Evolutionary conservation across 2,329 filamentous ascomycete genomes (phyloP), one percentile per base, ranked within the genome.

Genomic region (Aspergillus sojae): DNA sequence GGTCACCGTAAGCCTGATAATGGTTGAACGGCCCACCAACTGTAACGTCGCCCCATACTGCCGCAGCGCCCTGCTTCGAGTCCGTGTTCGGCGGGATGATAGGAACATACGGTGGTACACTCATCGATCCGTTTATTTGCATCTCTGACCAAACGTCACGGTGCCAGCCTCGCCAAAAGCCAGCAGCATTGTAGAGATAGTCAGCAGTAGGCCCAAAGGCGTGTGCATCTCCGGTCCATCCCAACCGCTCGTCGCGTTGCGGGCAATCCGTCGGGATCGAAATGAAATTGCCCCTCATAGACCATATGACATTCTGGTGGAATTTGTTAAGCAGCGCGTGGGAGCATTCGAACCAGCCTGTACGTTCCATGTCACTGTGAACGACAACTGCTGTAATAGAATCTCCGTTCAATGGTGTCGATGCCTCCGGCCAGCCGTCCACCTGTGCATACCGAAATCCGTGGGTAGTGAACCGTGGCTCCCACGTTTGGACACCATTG

Each of bases 241-340:
- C 82, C 3, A 86, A 71, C 0, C 84, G 77, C 71, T 87, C 84
- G 60, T 87, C 84, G 0, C 84, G 78, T 63, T 86, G 84, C 0
- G 85, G 84, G 63, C 84, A 86, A 67, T 88, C 86, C 0, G 86
- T 88, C 0, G 85, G 85, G 0, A 88, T 75, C 0, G 79, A 81
- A 4, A 88, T 68, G 64, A 88, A 88, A 66, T 88, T 89, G 0
- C 84, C 85, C 48, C 80, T 79, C 81, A 87, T 86, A 4, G 81
- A 82, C 86, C 86, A 88, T 34, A 79, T 68, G 0, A 85, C 79
- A 60, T 89, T 89, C 0, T 79, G 62, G 62, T 87, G 81, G 5
- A 88, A 79, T 57, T 82, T 75, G 66, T 86, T 88, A 19, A 88
- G 63, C 0, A 9, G 67, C 1, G 60, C 56, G 58, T 88, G 72